These are phyloP conservation scores for Podila verticillata DNA, from an alignment of 192 early-diverging fungal genomes.

Conservation along the genomic window DNA sequence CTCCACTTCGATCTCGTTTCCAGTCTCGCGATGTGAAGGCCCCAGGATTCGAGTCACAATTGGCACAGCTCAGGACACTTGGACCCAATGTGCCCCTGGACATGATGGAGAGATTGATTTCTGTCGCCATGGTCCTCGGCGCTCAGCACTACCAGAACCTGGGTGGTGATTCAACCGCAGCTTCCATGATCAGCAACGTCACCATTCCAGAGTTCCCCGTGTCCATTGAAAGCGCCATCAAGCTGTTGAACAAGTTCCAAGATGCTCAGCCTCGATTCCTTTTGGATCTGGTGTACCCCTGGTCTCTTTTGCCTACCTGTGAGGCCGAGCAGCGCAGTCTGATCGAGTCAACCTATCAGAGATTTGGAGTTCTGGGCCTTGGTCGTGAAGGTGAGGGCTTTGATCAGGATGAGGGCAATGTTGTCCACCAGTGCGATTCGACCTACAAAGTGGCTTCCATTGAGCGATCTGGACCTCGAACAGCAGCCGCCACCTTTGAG, in stretches of 20 bases:
- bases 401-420: slow-evolving; percentile 28
- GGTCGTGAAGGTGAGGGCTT: slow-evolving; percentile 55
- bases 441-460: slow-evolving; percentile 55
- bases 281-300: slow-evolving; percentile 70
- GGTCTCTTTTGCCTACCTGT: slow-evolving; percentile 64
- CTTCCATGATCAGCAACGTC: slow-evolving; percentile 49
- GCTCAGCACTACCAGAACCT: slow-evolving; percentile 41
- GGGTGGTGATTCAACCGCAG: slow-evolving; percentile 42
- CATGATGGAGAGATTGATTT: slow-evolving; percentile 63
- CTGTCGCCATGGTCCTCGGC: slow-evolving; percentile 64
- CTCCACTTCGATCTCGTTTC: slow-evolving; percentile 83
- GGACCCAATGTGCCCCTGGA: slow-evolving; percentile 54
- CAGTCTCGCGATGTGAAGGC: slow-evolving; percentile 72
- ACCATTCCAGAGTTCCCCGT: slow-evolving; percentile 72
- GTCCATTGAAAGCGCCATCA: slow-evolving; percentile 58
- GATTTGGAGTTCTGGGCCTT: slow-evolving; percentile 60
- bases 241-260: slow-evolving; percentile 54
- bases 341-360: slow-evolving; percentile 68
- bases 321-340: slow-evolving; percentile 65
- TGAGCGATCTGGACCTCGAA: slow-evolving; percentile 20
- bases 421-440: slow-evolving; percentile 54
- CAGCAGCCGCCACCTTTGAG: slow-evolving; percentile 35
- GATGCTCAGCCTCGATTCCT: slow-evolving; percentile 60
- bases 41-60: slow-evolving; percentile 61
- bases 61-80: slow-evolving; percentile 56